phyloP scores from a whole-genome alignment of 441 rosid genomes.

The Hura crepitans region DNA sequence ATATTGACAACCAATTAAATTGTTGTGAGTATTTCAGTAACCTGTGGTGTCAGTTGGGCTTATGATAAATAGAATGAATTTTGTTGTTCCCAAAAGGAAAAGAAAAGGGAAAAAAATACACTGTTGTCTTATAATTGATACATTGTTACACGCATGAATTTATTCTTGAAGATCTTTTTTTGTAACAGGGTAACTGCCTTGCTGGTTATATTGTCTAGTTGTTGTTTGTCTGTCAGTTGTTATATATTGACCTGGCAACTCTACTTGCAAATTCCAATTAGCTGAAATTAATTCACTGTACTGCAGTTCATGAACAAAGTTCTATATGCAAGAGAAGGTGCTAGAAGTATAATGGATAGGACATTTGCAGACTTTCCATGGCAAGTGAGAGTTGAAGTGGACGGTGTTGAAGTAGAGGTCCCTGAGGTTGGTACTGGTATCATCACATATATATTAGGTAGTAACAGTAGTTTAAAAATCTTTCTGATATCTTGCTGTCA shows the following conservation, averaged over 20 bases:
- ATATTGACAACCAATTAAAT: neutral
- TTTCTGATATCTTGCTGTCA: neutral
- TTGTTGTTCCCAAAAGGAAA: neutral
- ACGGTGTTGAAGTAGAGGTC: slow-evolving; percentile 85
- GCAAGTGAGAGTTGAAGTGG: slow-evolving; percentile 94
- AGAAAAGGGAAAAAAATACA: neutral
- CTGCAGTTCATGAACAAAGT: slow-evolving; percentile 98
- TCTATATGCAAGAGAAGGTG: slow-evolving; percentile 96
- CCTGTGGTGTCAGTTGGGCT: neutral
- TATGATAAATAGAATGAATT: neutral
- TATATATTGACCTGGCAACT: neutral
- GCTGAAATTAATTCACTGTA: slow-evolving; percentile 26
- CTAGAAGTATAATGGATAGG: slow-evolving; percentile 91
- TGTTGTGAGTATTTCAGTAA: neutral
- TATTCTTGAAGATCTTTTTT: neutral
- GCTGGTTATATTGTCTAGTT: neutral
- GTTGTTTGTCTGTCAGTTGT: slow-evolving; percentile 6
- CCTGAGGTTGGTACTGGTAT: slow-evolving; percentile 65
- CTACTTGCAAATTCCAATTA: slow-evolving; percentile 10
- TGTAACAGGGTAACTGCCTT: neutral
- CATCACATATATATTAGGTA: neutral
- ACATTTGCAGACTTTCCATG: slow-evolving; percentile 88
- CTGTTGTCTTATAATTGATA: neutral
- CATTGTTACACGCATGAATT: neutral
- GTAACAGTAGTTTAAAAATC: neutral